A percentile compares a stretch with the other conserved stretches of the same genome.
These are phyloP conservation scores for Dianthus caryophyllus DNA, from an alignment of 148 eudicot genomes.

Conservation along the genomic window DNA sequence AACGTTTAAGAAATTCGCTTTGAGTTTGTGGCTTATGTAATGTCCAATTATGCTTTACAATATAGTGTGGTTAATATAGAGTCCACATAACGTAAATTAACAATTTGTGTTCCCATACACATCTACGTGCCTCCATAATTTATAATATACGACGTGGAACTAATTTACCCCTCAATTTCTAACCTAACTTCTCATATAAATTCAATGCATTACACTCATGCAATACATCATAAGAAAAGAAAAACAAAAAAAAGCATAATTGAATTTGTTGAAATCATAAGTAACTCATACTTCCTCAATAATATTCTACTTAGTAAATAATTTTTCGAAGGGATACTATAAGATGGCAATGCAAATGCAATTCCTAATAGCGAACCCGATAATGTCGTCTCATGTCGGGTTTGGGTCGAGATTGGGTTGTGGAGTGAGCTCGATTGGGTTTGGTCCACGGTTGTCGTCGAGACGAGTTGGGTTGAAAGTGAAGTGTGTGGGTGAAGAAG, in stretches of 20 bases:
- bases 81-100: slow-evolving; percentile 12
- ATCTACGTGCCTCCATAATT: slow-evolving; percentile 11
- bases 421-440: neutral
- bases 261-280: too few relatives aligned
- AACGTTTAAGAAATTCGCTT: too few relatives aligned
- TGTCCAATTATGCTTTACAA: slow-evolving; percentile 11
- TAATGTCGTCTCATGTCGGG: neutral
- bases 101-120: slow-evolving; percentile 10
- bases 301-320: too few relatives aligned
- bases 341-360: slow-evolving; percentile 30
- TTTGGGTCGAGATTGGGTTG: slow-evolving; percentile 9
- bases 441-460: slow-evolving; percentile 9
- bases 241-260: too few relatives aligned
- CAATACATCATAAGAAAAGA: too few relatives aligned
- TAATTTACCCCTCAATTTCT: slow-evolving; percentile 14
- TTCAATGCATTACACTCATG: neutral
- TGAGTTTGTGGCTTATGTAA: slow-evolving; percentile 1
- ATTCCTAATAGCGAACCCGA: slow-evolving; percentile 25
- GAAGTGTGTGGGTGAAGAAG: slow-evolving; percentile 30
- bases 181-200: slow-evolving; percentile 11
- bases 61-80: slow-evolving; percentile 6
- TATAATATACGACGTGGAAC: slow-evolving; percentile 18
- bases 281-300: too few relatives aligned
- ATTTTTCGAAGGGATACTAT: too few relatives aligned
- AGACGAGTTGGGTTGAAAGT: slow-evolving; percentile 22